Evolutionary conservation across 2,329 filamentous ascomycete genomes (phyloP).

Genomic region (Teratosphaeria destructans): DNA sequence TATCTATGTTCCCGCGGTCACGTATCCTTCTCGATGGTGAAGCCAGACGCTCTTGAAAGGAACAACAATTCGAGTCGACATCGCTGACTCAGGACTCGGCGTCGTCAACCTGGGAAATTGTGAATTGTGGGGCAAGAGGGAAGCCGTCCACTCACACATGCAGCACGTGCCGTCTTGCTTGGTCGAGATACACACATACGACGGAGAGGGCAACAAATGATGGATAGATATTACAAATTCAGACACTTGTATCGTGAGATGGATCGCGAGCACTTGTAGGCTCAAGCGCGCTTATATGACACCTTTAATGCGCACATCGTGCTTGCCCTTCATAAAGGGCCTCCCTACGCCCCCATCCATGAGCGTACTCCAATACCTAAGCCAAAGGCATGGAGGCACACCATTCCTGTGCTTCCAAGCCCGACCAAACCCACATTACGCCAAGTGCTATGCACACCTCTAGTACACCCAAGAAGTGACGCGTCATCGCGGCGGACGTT

Average conservation of each 20-base stretch:
- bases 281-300: background rate
- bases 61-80: background rate
- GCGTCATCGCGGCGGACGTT: conserved; percentile 25
- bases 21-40: background rate
- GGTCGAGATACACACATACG: too few relatives aligned
- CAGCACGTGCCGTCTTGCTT: background rate
- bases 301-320: background rate
- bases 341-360: background rate
- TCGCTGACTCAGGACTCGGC: background rate
- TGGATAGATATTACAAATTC: background rate
- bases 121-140: background rate
- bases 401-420: background rate
- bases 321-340: background rate
- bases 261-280: background rate
- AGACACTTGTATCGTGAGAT: background rate
- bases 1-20: too few relatives aligned
- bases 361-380: background rate
- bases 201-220: background rate
- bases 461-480: background rate
- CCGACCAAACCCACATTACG: background rate
- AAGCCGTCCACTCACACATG: background rate
- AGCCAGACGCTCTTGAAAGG: background rate
- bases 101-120: background rate
- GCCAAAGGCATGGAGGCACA: background rate
- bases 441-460: background rate